These are phyloP conservation scores for Asterophora lycoperdoides DNA, from an alignment of 768 basidiomycete species.

Conservation along the genomic window DNA sequence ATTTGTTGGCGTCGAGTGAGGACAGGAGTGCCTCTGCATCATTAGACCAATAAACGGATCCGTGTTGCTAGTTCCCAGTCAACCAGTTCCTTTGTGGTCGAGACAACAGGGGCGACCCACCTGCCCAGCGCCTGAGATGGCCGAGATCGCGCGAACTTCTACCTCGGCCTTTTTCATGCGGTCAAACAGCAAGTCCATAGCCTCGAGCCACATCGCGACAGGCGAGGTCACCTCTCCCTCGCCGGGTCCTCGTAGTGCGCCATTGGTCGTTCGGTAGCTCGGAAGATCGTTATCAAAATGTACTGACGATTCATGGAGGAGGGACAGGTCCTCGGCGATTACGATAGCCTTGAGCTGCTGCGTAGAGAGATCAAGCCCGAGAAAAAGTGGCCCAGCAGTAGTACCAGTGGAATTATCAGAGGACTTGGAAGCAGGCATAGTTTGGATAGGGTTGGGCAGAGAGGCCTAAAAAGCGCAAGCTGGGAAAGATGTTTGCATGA, in stretches of 20 bases:
- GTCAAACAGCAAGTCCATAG: constrained; percentile 72
- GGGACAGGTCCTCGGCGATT: constrained; percentile 48
- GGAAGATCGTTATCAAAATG: constrained; percentile 81
- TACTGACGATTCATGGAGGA: constrained; percentile 67
- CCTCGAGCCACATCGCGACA: constrained; percentile 81
- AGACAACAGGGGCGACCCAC: constrained; percentile 32
- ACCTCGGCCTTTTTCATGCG: constrained; percentile 57
- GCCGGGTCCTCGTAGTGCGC: constrained; percentile 59
- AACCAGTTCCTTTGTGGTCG: not conserved
- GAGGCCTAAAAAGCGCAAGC: not conserved
- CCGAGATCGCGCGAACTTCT: constrained; percentile 52
- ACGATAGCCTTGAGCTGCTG: constrained; percentile 80
- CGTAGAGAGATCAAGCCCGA: constrained; percentile 84
- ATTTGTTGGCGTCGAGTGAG: constrained; percentile 44
- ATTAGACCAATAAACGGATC: constrained; percentile 78
- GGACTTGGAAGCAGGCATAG: no score
- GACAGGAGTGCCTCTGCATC: constrained; percentile 49
- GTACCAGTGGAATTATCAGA: no score
- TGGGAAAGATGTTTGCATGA: no score
- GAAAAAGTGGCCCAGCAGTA: constrained; percentile 39
- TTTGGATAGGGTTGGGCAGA: no score
- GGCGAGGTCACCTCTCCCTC: constrained; percentile 77
- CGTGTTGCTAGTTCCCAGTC: constrained; percentile 65
- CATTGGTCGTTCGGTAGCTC: constrained; percentile 59
- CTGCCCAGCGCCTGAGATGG: constrained; percentile 77